phyloP scores from a whole-genome alignment of 1,284 basidiomycete species.

The Pulveroboletus sp. region DNA sequence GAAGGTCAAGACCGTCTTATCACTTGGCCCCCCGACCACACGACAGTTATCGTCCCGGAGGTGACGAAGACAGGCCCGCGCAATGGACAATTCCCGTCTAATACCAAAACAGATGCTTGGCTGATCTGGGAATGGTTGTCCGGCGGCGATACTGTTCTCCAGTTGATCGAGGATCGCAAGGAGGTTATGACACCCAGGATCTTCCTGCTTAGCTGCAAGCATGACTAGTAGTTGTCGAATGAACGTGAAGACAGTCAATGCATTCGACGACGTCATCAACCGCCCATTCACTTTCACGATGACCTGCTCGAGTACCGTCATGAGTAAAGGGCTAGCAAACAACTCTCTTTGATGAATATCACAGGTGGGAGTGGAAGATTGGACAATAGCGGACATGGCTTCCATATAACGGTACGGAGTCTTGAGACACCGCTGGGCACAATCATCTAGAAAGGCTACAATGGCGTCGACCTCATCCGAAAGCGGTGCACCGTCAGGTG shows the following conservation, averaged over 20 bases:
- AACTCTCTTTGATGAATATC: slow-evolving; percentile 12
- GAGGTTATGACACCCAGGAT: slow-evolving; percentile 39
- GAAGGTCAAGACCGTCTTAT: slow-evolving; percentile 40
- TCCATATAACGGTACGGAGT: slow-evolving; percentile 90
- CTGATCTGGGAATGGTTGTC: slow-evolving; percentile 35
- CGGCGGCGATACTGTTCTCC: slow-evolving; percentile 31
- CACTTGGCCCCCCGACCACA: slow-evolving; percentile 1
- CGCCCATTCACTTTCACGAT: slow-evolving; percentile 57
- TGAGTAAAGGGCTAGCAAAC: slow-evolving; percentile 70
- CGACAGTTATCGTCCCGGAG: slow-evolving; percentile 19
- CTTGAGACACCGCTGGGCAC: slow-evolving; percentile 80
- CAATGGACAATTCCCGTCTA: slow-evolving; percentile 45
- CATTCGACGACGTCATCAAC: slow-evolving; percentile 57
- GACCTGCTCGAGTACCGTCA: slow-evolving; percentile 78
- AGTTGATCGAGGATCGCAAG: slow-evolving; percentile 42
- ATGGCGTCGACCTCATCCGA: slow-evolving; percentile 63
- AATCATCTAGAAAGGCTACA: slow-evolving; percentile 82
- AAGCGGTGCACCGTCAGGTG: slow-evolving; percentile 54
- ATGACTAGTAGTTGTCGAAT: slow-evolving; percentile 59
- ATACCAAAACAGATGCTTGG: slow-evolving; percentile 48
- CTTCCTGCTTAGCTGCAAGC: slow-evolving; percentile 55
- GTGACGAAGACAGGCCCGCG: slow-evolving; percentile 39
- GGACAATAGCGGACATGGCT: slow-evolving; percentile 39
- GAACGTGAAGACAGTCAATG: slow-evolving; percentile 63
- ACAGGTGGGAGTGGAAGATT: slow-evolving; percentile 3